Conservation (phyloP, 371 early-diverging fungal genomes). For the Apophysomyces elegans region DNA sequence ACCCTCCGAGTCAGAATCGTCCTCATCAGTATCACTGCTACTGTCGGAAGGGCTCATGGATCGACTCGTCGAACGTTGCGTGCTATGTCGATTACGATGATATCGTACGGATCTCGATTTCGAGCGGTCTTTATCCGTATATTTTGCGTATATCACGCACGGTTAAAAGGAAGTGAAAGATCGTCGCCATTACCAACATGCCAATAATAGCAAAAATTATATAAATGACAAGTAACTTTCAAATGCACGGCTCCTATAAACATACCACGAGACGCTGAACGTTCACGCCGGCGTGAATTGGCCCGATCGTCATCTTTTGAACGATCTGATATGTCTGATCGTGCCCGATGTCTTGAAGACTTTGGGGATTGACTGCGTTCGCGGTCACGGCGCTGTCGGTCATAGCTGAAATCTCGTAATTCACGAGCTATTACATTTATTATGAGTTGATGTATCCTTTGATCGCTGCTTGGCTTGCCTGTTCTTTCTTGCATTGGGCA, state of each 20-base stretch:
- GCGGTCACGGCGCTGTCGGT: neutral
- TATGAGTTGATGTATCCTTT: neutral
- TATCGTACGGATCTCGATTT: conserved; percentile 15
- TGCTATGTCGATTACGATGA: conserved; percentile 8
- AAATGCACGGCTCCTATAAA: neutral
- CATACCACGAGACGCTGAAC: conserved; percentile 3
- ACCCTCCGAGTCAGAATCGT: conserved; percentile 20
- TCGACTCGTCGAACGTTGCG: conserved; percentile 1
- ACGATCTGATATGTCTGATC: conserved; percentile 7
- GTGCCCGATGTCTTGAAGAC: conserved; percentile 15
- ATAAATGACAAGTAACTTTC: neutral
- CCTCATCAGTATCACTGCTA: conserved; percentile 7
- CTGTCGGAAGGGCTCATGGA: conserved; percentile 14
- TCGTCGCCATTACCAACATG: conserved; percentile 10
- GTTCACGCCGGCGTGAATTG: neutral
- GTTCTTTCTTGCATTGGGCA: neutral
- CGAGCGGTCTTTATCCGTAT: conserved; percentile 3
- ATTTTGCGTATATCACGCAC: conserved; percentile 3
- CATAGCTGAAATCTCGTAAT: neutral
- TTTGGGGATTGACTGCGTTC: conserved; percentile 18
- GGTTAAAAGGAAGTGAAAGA: neutral
- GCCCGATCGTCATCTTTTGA: neutral
- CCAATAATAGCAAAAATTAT: conserved; percentile 2
- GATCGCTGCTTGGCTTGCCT: neutral
- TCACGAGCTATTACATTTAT: neutral